Conservation (phyloP, 2,329 filamentous ascomycete genomes). For the Triangularia verruculosa region DNA sequence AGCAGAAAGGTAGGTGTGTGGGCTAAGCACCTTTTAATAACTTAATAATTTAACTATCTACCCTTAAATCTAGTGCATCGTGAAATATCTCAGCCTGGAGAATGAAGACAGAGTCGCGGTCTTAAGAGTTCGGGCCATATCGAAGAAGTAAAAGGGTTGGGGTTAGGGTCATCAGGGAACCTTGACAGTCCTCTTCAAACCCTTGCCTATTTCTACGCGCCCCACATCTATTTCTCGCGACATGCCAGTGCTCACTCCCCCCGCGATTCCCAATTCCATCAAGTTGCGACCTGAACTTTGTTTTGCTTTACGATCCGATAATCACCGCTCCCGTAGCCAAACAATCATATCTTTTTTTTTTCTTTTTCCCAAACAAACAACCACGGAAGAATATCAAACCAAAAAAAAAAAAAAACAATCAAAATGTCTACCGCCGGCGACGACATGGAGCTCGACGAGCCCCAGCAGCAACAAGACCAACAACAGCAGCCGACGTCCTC, state of each 20-base stretch:
- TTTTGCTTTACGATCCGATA: not conserved
- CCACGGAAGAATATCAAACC: too few species aligned
- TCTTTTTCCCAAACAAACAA: too few species aligned
- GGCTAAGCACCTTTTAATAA: too few species aligned
- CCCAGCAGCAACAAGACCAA: constrained; percentile 35
- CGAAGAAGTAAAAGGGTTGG: not conserved
- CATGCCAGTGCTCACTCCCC: not conserved
- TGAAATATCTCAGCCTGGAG: too few species aligned
- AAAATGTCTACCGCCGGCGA: not conserved
- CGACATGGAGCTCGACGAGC: constrained; percentile 42
- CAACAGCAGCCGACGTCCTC: constrained; percentile 27
- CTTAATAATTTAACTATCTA: too few species aligned
- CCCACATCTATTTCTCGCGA: not conserved
- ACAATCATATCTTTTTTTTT: not conserved
- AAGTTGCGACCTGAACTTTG: not conserved
- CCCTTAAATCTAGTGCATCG: too few species aligned
- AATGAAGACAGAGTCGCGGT: too few species aligned
- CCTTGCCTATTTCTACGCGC: not conserved
- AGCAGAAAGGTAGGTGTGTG: not conserved
- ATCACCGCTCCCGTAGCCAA: not conserved
- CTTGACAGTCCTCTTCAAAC: not conserved
- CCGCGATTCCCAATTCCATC: not conserved
- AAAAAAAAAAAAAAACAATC: not conserved
- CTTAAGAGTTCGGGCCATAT: too few species aligned
- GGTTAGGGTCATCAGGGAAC: not conserved